Evolutionary conservation across 768 basidiomycete species (phyloP), one percentile per base, ranked within the genome.

Genomic region (Mycena polygramma): DNA sequence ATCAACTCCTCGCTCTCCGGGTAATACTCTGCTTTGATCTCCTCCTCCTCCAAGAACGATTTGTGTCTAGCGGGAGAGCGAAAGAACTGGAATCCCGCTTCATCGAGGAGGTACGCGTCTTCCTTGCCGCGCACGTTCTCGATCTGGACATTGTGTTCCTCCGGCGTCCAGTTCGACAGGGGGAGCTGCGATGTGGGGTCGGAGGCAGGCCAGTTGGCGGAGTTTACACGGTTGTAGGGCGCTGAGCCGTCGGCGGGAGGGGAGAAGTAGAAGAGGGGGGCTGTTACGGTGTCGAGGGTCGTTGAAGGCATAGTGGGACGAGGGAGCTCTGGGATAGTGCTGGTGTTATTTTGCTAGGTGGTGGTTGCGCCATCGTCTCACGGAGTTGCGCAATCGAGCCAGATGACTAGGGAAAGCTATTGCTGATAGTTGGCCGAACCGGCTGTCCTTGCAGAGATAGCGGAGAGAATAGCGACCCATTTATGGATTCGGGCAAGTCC

Each of bases 1-100:
- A 85, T 71, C 22, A 84, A 73, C 63, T 80, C 80, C 35, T 72
- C 53, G 57, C 79, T 80, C 74, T 87, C 85, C 0, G 79, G 76
- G 61, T 84, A 85, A 67, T 86, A 86, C 41, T 79, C 79, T 37
- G 61, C 59, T 60, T 80, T 69, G 61, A 86, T 81, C 61, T 77
- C 82, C 17, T 76, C 73, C 13, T 83, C 80, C 41, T 82, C 75
- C 2, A 69, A 52, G 73, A 86, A 87, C 37, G 69, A 64, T 4
- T 74, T 71, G 51, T 82, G 77, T 45, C 70, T 77, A 19, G 75
- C 68, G 13, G 68, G 72, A 54, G 39, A 66, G 73, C 66, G 74
- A 55, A 73, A 77, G 60, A 78, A 76, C 71, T 83, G 82, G 73
- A 83, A 83, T 13, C 83, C 82, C 1, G 82, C 72, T 36, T 55